Base-by-base conservation (phyloP, 2,329 filamentous ascomycete species). In the Fonsecaea multimorphosa region DNA sequence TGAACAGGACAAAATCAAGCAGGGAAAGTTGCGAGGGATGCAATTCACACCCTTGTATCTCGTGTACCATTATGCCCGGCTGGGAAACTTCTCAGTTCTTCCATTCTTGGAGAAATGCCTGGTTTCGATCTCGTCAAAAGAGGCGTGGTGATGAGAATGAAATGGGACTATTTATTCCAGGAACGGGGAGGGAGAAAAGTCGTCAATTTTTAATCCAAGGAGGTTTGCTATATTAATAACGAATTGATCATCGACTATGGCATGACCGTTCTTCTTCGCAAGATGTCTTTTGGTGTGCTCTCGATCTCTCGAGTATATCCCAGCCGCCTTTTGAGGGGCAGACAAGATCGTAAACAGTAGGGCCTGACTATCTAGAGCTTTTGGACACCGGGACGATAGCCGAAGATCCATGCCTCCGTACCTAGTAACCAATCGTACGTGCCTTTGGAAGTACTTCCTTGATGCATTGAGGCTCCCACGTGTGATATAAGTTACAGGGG, bases 81-180 rank as follows among this genome's bases (percentile, higher is more conserved):
- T 19, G 44, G 12, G 27, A 24, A 49, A 9, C 22, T 11, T 24
- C 27, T 49, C 44, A 12, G 44, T 49, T 49, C 44, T 49, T 44
- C 38, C 16, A 49, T 49, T 49, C 44, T 49, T 27, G 44, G 44
- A 49, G 44, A 49, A 9, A 49, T 11, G 44, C 44, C 22, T 49
- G 44, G 9, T 12, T 27, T 49, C 19, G 5, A 27, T 49, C 44
- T 49, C 44, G 44, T 49, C 11, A 9, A 49, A 24, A 49, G 19
- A 24, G 22, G 27, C 19, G 44, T 27, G 19, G 19, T 49, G 44
- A 49, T 49, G 44, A 49, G 44, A 14, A 27, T 49, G 44, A 49
- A 49, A 49, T 49, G 44, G 11, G 44, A 49, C 44, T 49, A 27
- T 49, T 27, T 49, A 49, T 49, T 24, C 19, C 44, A 49, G 19